phyloP scores from a whole-genome alignment of 108 stramenopile species.

The Cylindrotheca closterium region DNA sequence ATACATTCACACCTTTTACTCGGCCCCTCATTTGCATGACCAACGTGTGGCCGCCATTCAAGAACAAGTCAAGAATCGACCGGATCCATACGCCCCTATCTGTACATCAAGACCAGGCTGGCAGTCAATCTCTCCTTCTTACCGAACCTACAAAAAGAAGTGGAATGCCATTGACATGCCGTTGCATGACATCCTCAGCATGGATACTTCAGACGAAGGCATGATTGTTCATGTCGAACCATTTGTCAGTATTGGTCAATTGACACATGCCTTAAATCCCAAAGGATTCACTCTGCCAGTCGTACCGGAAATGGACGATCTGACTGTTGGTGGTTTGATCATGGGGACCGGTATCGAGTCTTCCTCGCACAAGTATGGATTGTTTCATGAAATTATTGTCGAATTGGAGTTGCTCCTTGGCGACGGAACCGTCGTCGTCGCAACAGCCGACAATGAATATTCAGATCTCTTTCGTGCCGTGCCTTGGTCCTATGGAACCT shows the following conservation, averaged over 20 bases:
- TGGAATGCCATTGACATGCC: constrained; percentile 39
- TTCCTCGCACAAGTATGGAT: constrained; percentile 49
- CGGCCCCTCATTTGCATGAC: constrained; percentile 29
- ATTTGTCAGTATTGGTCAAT: constrained; percentile 36
- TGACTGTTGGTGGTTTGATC: constrained; percentile 62
- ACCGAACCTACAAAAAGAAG: constrained; percentile 33
- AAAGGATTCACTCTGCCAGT: constrained; percentile 45
- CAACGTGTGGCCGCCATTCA: constrained; percentile 21
- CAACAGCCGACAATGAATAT: constrained; percentile 41
- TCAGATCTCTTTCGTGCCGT: constrained; percentile 61
- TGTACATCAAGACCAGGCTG: constrained; percentile 39
- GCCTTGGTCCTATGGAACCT: constrained; percentile 64
- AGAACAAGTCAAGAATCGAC: constrained; percentile 19
- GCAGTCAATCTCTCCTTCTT: constrained; percentile 19
- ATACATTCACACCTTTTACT: constrained; percentile 23
- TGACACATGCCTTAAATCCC: constrained; percentile 34
- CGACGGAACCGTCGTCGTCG: constrained; percentile 40
- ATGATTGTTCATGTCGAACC: constrained; percentile 37
- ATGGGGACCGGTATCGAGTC: constrained; percentile 63
- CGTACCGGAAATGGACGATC: constrained; percentile 61
- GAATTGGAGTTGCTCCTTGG: constrained; percentile 48
- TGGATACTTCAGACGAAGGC: constrained; percentile 27
- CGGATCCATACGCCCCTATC: constrained; percentile 14
- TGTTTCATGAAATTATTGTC: constrained; percentile 52
- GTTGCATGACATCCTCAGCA: constrained; percentile 34